These are phyloP conservation scores for Colletotrichum sp. DNA, from an alignment of 2,329 filamentous ascomycete species.

Conservation along the genomic window DNA sequence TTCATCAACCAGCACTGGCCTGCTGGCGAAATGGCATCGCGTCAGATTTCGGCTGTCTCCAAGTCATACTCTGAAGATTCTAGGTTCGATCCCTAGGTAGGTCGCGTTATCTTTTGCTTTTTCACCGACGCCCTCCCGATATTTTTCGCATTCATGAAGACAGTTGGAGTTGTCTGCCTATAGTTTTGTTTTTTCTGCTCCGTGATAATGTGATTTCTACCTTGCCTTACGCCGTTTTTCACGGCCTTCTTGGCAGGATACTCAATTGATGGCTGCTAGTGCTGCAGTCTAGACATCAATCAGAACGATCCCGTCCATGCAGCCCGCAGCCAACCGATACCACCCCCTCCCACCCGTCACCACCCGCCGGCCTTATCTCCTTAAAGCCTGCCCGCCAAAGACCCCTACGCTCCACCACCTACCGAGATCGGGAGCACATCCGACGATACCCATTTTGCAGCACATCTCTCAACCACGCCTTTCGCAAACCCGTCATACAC, in stretches of 20 bases:
- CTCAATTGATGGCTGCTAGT: background rate
- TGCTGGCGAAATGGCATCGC: constrained; percentile 23
- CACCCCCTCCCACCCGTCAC: background rate
- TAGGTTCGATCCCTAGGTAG: constrained; percentile 22
- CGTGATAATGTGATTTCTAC: background rate
- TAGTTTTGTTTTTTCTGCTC: background rate
- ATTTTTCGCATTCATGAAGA: too few relatives aligned
- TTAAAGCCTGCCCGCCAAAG: background rate
- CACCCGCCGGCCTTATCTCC: background rate
- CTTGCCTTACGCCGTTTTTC: background rate
- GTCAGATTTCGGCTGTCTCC: constrained; percentile 17
- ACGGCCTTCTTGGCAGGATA: background rate
- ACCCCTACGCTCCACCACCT: background rate
- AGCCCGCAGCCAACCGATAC: background rate
- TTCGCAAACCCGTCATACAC: background rate
- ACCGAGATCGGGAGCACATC: constrained; percentile 17
- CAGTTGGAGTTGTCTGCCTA: fast-evolving
- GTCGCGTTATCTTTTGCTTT: background rate
- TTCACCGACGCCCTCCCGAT: background rate
- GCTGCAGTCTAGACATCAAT: background rate
- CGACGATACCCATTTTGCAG: constrained; percentile 19
- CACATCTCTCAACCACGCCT: background rate
- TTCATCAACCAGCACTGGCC: background rate
- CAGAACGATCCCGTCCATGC: background rate
- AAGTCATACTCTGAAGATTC: constrained; percentile 18